These are phyloP conservation scores for Boletus rex-veris DNA, from an alignment of 768 basidiomycete species.

Conservation along the genomic window DNA sequence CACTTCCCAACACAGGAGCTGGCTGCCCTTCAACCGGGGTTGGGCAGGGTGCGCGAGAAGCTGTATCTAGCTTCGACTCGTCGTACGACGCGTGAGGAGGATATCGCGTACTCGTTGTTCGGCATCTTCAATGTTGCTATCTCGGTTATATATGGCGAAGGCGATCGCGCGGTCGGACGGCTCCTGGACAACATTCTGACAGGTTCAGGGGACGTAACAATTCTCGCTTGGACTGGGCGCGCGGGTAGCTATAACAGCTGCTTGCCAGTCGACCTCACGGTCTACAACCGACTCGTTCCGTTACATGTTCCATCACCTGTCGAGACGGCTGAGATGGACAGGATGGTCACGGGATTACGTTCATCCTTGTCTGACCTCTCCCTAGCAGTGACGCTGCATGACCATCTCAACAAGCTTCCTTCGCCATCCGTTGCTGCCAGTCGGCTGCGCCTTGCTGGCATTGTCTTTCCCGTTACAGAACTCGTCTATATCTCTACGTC, in stretches of 20 bases:
- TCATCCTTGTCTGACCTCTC: neutral
- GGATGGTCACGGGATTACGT: neutral
- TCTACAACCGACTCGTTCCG: neutral
- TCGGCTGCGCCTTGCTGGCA: conserved; percentile 4
- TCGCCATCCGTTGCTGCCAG: neutral
- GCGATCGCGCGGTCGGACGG: conserved; percentile 2
- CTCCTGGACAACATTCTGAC: conserved; percentile 7
- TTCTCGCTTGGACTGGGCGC: conserved; percentile 10
- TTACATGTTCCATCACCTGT: neutral
- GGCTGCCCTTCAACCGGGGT: neutral
- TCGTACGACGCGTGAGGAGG: neutral
- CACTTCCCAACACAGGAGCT: neutral
- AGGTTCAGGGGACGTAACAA: neutral
- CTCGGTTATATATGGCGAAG: conserved; percentile 8
- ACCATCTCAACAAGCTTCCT: neutral
- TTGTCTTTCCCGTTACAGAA: neutral
- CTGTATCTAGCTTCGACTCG: conserved; percentile 4
- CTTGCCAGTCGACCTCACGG: neutral
- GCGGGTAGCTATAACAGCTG: conserved; percentile 1
- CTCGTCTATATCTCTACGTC: neutral
- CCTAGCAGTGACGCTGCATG: neutral
- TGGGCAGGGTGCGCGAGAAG: conserved; percentile 8
- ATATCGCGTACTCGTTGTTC: conserved; percentile 8
- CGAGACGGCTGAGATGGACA: neutral
- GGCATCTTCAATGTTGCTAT: conserved; percentile 7